Evolutionary conservation across 768 basidiomycete species (phyloP).

Genomic region (Trametes villosa): DNA sequence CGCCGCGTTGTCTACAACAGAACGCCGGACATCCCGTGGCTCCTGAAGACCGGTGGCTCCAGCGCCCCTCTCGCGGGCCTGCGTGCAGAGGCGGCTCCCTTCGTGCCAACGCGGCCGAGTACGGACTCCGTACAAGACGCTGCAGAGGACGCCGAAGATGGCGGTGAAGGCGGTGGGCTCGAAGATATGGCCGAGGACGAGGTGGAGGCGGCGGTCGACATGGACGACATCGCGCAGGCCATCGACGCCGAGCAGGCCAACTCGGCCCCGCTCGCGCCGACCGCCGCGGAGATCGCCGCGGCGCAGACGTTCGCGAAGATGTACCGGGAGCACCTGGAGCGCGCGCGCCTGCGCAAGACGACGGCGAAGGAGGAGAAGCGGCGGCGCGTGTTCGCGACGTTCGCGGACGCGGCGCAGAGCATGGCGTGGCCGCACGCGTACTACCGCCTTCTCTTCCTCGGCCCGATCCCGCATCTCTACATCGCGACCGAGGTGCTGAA

Average conservation of each 20-base stretch:
- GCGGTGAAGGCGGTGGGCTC: conserved; percentile 15
- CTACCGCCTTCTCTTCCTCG: conserved; percentile 44
- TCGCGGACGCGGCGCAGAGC: conserved; percentile 1
- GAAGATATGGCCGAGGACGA: conserved; percentile 21
- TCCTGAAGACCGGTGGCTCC: conserved; percentile 29
- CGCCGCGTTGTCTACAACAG: conserved; percentile 37
- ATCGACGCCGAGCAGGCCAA: conserved; percentile 9
- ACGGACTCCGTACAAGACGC: neutral
- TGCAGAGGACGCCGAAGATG: conserved; percentile 8
- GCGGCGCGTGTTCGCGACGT: conserved; percentile 6
- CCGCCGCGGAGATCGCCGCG: conserved; percentile 15
- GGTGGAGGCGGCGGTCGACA: neutral
- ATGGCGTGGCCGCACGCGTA: conserved; percentile 34
- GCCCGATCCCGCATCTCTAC: conserved; percentile 45
- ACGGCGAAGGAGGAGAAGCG: conserved; percentile 3
- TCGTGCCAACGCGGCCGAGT: conserved; percentile 18
- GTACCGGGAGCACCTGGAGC: conserved; percentile 8
- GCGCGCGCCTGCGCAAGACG: neutral
- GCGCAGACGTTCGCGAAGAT: conserved; percentile 4
- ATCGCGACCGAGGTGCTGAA: conserved; percentile 45
- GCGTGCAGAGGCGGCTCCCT: conserved; percentile 24
- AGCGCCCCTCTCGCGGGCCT: conserved; percentile 22
- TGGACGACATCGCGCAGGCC: conserved; percentile 7
- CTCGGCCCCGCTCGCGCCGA: neutral
- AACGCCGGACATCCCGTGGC: conserved; percentile 35